phyloP scores from a whole-genome alignment of 2,329 filamentous ascomycete species.

The Plenodomus biglobosus region DNA sequence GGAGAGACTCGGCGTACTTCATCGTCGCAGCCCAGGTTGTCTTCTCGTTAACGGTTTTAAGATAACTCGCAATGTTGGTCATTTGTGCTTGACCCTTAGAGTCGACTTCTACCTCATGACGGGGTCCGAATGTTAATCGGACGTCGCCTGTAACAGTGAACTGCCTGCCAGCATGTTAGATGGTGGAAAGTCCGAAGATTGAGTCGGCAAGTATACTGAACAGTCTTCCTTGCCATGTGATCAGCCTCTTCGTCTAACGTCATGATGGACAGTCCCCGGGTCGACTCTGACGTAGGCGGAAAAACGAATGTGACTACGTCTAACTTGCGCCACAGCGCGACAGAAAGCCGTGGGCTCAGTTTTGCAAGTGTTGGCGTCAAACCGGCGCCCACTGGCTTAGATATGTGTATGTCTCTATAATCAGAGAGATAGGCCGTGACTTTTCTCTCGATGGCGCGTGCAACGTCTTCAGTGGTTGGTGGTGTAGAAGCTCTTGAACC shows the following conservation, averaged over 20 bases:
- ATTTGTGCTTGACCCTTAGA: conserved; percentile 65
- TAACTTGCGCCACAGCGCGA: conserved; percentile 72
- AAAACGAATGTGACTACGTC: conserved; percentile 75
- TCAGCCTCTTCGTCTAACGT: conserved; percentile 80
- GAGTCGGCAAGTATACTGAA: conserved; percentile 58
- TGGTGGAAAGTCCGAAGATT: neutral
- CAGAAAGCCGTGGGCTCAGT: conserved; percentile 65
- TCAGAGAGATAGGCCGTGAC: conserved; percentile 58
- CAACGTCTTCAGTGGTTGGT: conserved; percentile 9
- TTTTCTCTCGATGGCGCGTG: conserved; percentile 55
- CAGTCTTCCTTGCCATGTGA: conserved; percentile 76
- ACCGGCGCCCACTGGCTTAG: conserved; percentile 76
- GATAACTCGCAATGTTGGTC: conserved; percentile 59
- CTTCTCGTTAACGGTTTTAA: conserved; percentile 57
- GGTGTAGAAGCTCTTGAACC: conserved; percentile 17
- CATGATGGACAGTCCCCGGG: conserved; percentile 52
- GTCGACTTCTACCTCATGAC: conserved; percentile 54
- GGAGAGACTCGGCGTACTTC: conserved; percentile 64
- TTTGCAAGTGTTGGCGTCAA: conserved; percentile 62
- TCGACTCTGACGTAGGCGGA: conserved; percentile 15
- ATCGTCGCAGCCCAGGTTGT: conserved; percentile 68
- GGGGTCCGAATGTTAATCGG: conserved; percentile 2
- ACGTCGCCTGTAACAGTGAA: conserved; percentile 11
- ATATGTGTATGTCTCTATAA: conserved; percentile 66
- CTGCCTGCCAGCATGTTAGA: neutral